phyloP scores from a whole-genome alignment of 257 asterid genomes.

The Solanum verrucosum region DNA sequence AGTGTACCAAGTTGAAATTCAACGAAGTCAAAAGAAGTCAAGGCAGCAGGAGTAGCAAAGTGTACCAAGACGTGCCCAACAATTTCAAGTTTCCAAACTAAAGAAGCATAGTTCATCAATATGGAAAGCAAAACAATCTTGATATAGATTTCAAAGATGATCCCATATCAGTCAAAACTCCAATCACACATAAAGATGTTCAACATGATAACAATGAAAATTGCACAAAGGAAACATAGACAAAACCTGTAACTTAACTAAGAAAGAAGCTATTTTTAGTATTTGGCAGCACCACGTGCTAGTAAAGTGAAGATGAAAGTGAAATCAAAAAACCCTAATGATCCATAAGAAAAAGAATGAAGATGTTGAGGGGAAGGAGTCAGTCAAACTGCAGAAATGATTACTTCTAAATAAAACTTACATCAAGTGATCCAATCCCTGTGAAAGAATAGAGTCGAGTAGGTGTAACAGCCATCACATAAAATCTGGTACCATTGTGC shows the following conservation, averaged over 20 bases:
- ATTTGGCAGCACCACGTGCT: not conserved
- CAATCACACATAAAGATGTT: not conserved
- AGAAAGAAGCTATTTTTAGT: not conserved
- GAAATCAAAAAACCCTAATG: not conserved
- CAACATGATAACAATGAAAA: not conserved
- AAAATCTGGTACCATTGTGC: constrained; percentile 60
- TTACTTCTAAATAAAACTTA: constrained; percentile 24
- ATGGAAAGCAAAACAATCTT: not conserved
- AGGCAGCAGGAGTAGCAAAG: not conserved
- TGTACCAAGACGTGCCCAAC: not conserved
- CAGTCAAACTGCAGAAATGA: not conserved
- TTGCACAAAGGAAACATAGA: not conserved
- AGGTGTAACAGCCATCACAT: constrained; percentile 98
- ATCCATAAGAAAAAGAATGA: not conserved
- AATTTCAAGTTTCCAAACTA: not conserved
- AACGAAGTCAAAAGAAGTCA: not conserved
- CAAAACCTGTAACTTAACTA: not conserved
- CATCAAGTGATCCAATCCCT: constrained; percentile 84
- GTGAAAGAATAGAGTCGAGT: constrained; percentile 94
- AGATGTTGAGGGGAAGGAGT: not conserved
- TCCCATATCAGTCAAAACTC: not conserved
- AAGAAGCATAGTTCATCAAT: not conserved
- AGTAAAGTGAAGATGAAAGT: not conserved
- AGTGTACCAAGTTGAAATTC: not conserved
- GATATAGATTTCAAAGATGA: not conserved